Conservation (phyloP, 345 rosid species). For the Gossypium australe region DNA sequence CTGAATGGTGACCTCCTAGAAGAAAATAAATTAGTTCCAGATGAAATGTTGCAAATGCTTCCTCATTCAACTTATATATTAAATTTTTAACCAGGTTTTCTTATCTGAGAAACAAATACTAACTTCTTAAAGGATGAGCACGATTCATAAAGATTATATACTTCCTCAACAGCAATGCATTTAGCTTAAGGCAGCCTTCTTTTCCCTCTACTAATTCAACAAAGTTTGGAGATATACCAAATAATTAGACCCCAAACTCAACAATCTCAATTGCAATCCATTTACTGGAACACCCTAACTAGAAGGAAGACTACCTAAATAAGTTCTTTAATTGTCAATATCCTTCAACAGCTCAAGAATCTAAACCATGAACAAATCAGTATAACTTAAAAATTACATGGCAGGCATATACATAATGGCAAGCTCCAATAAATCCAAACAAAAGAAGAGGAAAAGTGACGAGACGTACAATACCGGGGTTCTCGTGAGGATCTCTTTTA, state of each 20-base stretch:
- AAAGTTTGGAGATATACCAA: not conserved
- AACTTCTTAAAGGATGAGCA: not conserved
- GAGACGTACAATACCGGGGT: conserved; percentile 69
- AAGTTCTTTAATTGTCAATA: not conserved
- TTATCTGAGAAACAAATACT: not conserved
- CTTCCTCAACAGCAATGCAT: not conserved
- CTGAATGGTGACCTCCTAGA: not conserved
- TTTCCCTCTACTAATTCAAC: not conserved
- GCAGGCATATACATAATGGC: not conserved
- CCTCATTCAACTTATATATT: not conserved
- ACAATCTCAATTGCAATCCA: not conserved
- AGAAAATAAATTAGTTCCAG: not conserved
- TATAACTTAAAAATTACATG: not conserved
- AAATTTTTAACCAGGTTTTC: not conserved
- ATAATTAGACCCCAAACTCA: not conserved
- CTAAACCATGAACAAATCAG: not conserved
- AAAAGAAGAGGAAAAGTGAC: not conserved
- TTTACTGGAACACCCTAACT: not conserved
- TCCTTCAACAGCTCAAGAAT: not conserved
- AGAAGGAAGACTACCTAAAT: not conserved
- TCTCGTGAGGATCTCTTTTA: conserved; percentile 87
- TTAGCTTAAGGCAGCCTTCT: not conserved
- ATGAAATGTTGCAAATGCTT: not conserved
- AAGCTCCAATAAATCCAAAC: not conserved
- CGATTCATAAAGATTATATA: not conserved